Percentiles rank a stretch among this genome's conserved stretches.
phyloP scores from a whole-genome alignment of 2,329 filamentous ascomycete genomes.

The Colletotrichum somersetense region DNA sequence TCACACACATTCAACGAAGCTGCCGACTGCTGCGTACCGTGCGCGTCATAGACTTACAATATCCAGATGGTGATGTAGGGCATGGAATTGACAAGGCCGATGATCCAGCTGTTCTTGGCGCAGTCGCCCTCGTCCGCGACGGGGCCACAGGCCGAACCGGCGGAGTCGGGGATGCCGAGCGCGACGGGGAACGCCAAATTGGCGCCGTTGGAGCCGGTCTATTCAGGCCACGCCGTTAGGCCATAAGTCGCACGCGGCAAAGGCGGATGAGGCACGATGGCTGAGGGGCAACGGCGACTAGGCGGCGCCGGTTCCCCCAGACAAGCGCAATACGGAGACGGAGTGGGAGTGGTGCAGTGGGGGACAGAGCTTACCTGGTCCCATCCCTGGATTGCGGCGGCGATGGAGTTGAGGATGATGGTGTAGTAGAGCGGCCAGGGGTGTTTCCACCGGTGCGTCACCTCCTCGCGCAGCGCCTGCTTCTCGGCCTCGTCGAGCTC shows the following conservation, averaged over 20 bases:
- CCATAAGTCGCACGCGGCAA: background rate
- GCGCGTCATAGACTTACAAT: conserved; percentile 52
- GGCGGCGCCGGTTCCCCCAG: background rate
- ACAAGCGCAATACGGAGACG: background rate
- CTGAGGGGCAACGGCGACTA: background rate
- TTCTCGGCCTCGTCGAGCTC: conserved; percentile 60
- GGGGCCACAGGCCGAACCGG: conserved; percentile 49
- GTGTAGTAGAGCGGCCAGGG: conserved; percentile 63
- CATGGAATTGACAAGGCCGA: conserved; percentile 70
- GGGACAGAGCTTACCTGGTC: conserved; percentile 51
- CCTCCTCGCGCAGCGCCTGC: conserved; percentile 55
- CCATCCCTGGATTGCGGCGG: conserved; percentile 65
- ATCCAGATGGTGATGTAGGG: conserved; percentile 57
- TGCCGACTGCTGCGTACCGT: background rate
- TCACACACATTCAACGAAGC: background rate
- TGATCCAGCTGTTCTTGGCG: conserved; percentile 67
- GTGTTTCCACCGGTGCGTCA: conserved; percentile 63
- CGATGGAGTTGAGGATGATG: conserved; percentile 64
- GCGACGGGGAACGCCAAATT: conserved; percentile 60
- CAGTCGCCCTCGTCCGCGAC: conserved; percentile 54
- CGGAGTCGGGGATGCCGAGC: conserved; percentile 57
- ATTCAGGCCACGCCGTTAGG: conserved; percentile 8
- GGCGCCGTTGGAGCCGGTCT: conserved; percentile 62
- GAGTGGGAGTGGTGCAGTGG: no score
- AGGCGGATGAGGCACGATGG: background rate